Percentiles rank a stretch among this genome's conserved stretches.
These are phyloP conservation scores for Diplodia sapinea DNA, from an alignment of 2,329 filamentous ascomycete genomes.

Conservation along the genomic window DNA sequence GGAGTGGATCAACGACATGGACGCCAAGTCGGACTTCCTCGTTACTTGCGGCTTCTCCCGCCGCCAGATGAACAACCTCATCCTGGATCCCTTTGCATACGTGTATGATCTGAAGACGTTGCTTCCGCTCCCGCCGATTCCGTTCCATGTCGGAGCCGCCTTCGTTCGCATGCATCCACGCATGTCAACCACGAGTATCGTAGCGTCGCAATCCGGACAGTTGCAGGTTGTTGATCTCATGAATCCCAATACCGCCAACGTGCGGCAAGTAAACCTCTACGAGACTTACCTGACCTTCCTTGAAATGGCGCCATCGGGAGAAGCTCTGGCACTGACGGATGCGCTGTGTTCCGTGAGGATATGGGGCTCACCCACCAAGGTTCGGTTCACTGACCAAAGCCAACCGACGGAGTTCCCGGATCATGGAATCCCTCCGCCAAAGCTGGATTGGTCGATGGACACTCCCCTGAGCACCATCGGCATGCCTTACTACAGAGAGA, in stretches of 20 bases:
- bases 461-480: slow-evolving; percentile 83
- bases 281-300: slow-evolving; percentile 75
- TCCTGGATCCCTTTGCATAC: slow-evolving; percentile 91
- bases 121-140: slow-evolving; percentile 84
- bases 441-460: slow-evolving; percentile 73
- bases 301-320: slow-evolving; percentile 85
- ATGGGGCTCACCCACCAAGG: slow-evolving; percentile 85
- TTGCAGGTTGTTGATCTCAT: slow-evolving; percentile 95
- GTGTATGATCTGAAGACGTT: slow-evolving; percentile 95
- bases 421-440: slow-evolving; percentile 60
- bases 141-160: slow-evolving; percentile 88
- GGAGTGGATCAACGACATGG: slow-evolving; percentile 92
- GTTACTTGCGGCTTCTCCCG: slow-evolving; percentile 94
- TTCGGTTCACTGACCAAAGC: slow-evolving; percentile 83
- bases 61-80: slow-evolving; percentile 77
- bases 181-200: slow-evolving; percentile 92
- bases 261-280: slow-evolving; percentile 80
- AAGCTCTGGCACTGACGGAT: slow-evolving; percentile 82
- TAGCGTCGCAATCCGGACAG: slow-evolving; percentile 88
- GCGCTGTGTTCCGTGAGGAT: slow-evolving; percentile 79
- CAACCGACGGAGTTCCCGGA: slow-evolving; percentile 80
- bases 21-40: slow-evolving; percentile 91
- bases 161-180: slow-evolving; percentile 96
- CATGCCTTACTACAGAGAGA: slow-evolving; percentile 91
- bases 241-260: slow-evolving; percentile 86